Base-by-base conservation (phyloP, 495 filamentous ascomycete species). In the Trichoderma orchidacearum region DNA sequence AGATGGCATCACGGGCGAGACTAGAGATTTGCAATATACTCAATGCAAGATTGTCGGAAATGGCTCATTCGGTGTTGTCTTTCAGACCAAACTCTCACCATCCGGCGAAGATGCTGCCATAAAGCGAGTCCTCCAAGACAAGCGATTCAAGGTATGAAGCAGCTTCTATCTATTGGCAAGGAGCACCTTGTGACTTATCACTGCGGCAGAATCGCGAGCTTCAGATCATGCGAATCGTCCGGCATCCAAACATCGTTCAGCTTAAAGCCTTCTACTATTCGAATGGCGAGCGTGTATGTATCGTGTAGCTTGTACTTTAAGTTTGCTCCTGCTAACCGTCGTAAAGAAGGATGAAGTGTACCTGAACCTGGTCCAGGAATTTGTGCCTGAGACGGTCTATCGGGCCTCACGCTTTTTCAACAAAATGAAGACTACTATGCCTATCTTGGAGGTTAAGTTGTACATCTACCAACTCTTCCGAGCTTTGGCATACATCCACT, bases 1-100 rank as follows among this genome's bases (percentile, higher is more conserved):
- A 74, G 93, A 98, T 81, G 93, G 93, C 64, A 75, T 94, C 62
- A 97, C 93, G 1, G 93, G 93, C 53, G 94, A 98, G 67, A 90
- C 88, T 58, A 86, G 86, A 69, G 93, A 98, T 64, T 85, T 98
- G 73, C 89, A 93, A 67, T 98, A 98, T 66, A 97, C 93, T 41
- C 93, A 98, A 69, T 98, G 93, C 75, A 98, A 98, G 76, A 97
- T 98, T 60, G 93, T 98, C n/a, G 93, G 93, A 63, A 98, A 98
- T 72, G 93, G 93, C 55, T 97, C 93, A 13, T 98, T 98, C 68
- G 93, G 93, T 58, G 93, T 98, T 21, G 93, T 98, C 59, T 98
- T 98, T 69, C 93, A 98, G 71, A 98, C 93, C 30, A 98, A 97
- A 74, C 83, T 98, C 65, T 90, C 93, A 59, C 93, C 93, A 15